Conservation (phyloP, 1,284 basidiomycete species). For the Naganishia liquefaciens region DNA sequence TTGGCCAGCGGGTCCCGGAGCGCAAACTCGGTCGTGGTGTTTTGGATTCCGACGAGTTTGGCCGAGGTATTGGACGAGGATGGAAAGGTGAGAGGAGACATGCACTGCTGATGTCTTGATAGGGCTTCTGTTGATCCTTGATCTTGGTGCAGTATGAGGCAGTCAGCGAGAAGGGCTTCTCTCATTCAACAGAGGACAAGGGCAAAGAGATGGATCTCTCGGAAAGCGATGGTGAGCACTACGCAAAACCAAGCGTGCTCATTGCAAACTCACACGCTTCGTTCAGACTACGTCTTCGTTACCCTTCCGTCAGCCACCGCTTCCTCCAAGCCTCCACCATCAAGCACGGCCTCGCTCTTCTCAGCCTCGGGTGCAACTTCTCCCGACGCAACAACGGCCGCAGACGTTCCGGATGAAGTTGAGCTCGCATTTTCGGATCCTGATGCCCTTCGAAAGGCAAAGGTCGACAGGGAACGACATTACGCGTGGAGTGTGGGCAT, state of each 20-base stretch:
- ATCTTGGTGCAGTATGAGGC: slow-evolving; percentile 17
- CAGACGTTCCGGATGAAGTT: slow-evolving; percentile 23
- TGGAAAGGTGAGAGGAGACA: slow-evolving; percentile 34
- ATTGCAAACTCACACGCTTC: not conserved
- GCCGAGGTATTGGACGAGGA: slow-evolving; percentile 48
- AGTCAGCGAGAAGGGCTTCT: slow-evolving; percentile 14
- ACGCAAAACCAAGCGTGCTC: too few relatives aligned
- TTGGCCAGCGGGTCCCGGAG: not conserved
- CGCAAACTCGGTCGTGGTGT: slow-evolving; percentile 44
- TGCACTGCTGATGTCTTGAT: not conserved
- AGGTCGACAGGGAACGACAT: slow-evolving; percentile 73
- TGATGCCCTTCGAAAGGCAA: slow-evolving; percentile 21
- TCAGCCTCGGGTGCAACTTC: slow-evolving; percentile 15
- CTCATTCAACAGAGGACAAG: not conserved
- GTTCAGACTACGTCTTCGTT: slow-evolving; percentile 50
- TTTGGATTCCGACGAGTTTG: slow-evolving; percentile 52
- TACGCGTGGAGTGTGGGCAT: slow-evolving; percentile 94
- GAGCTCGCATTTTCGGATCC: slow-evolving; percentile 70
- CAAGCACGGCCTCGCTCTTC: slow-evolving; percentile 10
- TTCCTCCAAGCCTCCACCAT: slow-evolving; percentile 2
- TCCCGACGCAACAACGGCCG: not conserved
- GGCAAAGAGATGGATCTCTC: slow-evolving; percentile 26
- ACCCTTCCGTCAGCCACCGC: slow-evolving; percentile 45
- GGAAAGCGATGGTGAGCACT: slow-evolving; percentile 47
- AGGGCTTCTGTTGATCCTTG: not conserved